A percentile compares a stretch with the other conserved stretches of the same genome.
These are phyloP conservation scores for Penicillium argentinense DNA, from an alignment of 495 filamentous ascomycete species.

Conservation along the genomic window DNA sequence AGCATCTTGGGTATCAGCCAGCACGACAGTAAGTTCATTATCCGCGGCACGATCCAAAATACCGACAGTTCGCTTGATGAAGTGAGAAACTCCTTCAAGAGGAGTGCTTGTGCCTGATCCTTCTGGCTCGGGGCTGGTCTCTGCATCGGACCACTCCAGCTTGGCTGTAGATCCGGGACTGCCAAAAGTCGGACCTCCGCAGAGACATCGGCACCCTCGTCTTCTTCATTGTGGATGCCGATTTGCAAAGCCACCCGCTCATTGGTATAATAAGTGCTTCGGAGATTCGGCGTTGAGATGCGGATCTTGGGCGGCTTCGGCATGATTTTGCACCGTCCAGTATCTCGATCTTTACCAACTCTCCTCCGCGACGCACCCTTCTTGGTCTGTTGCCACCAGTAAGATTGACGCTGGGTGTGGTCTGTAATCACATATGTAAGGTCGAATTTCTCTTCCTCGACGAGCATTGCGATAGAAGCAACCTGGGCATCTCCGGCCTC, in stretches of 20 bases:
- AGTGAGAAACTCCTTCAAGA: constrained; percentile 33
- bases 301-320: constrained; percentile 93
- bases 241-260: constrained; percentile 69
- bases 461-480: constrained; percentile 58
- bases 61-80: constrained; percentile 36
- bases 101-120: constrained; percentile 28
- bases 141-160: constrained; percentile 46
- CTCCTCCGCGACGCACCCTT: constrained; percentile 36
- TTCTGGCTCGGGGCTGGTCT: constrained; percentile 11
- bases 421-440: constrained; percentile 62
- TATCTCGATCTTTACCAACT: constrained; percentile 41
- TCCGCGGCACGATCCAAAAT: constrained; percentile 50
- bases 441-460: constrained; percentile 66
- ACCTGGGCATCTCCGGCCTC: constrained; percentile 77
- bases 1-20: constrained; percentile 46
- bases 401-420: constrained; percentile 37
- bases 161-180: constrained; percentile 51
- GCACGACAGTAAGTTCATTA: constrained; percentile 30
- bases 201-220: constrained; percentile 68
- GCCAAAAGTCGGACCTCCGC: constrained; percentile 68
- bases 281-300: constrained; percentile 59
- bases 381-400: constrained; percentile 56
- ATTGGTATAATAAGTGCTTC: constrained; percentile 77
- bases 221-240: constrained; percentile 78
- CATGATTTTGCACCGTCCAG: constrained; percentile 59